Conservation (phyloP, 2,329 filamentous ascomycete genomes). For the Apiospora hydei region DNA sequence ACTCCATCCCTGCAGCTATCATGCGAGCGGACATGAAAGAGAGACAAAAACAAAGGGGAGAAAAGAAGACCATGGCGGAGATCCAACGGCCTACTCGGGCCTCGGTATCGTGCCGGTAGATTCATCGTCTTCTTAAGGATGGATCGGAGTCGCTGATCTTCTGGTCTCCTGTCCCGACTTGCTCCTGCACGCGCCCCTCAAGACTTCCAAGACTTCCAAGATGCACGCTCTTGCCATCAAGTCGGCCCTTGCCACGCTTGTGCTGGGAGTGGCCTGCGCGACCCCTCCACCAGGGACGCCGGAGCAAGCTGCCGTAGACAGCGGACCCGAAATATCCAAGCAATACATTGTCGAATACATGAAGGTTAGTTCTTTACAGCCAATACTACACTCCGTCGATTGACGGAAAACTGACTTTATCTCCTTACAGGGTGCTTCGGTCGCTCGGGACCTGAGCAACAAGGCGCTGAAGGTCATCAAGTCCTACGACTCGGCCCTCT, state of each 20-base stretch:
- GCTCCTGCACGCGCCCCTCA: neutral
- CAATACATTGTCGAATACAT: constrained; percentile 18
- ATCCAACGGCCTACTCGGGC: neutral
- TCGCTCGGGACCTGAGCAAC: constrained; percentile 17
- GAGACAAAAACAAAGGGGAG: neutral
- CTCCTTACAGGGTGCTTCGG: neutral
- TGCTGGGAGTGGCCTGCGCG: constrained; percentile 3
- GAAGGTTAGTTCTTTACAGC: neutral
- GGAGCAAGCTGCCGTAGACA: neutral
- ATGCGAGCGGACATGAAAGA: neutral
- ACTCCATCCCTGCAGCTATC: neutral
- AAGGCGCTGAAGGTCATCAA: constrained; percentile 14
- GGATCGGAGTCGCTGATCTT: too few species aligned
- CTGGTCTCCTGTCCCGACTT: neutral
- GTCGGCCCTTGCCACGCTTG: constrained; percentile 2
- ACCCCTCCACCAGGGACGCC: neutral
- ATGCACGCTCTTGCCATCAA: constrained; percentile 10
- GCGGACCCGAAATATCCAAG: neutral
- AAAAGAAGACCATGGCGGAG: neutral
- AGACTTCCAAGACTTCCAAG: neutral
- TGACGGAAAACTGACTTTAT: neutral
- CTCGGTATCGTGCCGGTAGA: neutral
- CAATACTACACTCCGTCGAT: too few species aligned
- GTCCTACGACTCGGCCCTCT: constrained; percentile 19
- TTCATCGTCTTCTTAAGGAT: neutral